A percentile compares a stretch with the other conserved stretches of the same genome.
These are phyloP conservation scores for Leucosporidium scottii DNA, from an alignment of 768 basidiomycete genomes.

Conservation along the genomic window DNA sequence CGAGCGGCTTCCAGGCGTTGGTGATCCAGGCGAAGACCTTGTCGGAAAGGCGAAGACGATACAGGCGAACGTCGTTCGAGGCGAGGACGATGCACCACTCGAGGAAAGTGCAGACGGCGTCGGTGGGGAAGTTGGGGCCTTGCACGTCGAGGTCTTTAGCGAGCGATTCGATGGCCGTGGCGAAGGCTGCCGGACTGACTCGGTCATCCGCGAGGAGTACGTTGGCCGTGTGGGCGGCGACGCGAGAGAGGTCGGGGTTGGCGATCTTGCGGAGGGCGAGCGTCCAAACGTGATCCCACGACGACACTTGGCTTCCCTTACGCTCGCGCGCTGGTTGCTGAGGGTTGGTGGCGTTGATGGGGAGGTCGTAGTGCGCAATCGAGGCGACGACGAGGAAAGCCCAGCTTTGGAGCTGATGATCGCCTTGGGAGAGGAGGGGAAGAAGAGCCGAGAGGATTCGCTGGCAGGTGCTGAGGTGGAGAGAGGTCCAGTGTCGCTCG, in stretches of 20 bases:
- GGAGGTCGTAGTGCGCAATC: slow-evolving; percentile 52
- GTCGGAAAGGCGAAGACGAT: slow-evolving; percentile 77
- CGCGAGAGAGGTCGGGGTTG: slow-evolving; percentile 45
- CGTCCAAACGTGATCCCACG: slow-evolving; percentile 75
- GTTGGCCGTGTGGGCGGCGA: slow-evolving; percentile 27
- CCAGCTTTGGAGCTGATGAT: slow-evolving; percentile 69
- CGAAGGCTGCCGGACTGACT: slow-evolving; percentile 61
- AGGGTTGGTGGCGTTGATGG: not conserved
- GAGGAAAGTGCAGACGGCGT: slow-evolving; percentile 82
- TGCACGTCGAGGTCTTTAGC: slow-evolving; percentile 81
- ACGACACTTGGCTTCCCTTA: slow-evolving; percentile 16
- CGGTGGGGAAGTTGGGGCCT: slow-evolving; percentile 76
- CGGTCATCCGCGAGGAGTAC: slow-evolving; percentile 16
- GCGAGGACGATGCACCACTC: slow-evolving; percentile 61
- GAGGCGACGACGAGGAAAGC: slow-evolving; percentile 71
- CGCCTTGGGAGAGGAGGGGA: slow-evolving; percentile 59
- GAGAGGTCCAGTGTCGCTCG: slow-evolving; percentile 61
- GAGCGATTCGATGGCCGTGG: slow-evolving; percentile 58
- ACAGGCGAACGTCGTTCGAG: slow-evolving; percentile 71
- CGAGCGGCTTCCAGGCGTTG: slow-evolving; percentile 59
- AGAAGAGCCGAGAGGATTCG: slow-evolving; percentile 55
- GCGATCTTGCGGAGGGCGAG: slow-evolving; percentile 68
- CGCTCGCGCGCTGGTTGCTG: not conserved
- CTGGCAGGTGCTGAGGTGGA: slow-evolving; percentile 57
- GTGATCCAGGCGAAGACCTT: slow-evolving; percentile 75